Base-by-base conservation (phyloP, 2,329 filamentous ascomycete genomes). In the Coniochaeta sp. region DNA sequence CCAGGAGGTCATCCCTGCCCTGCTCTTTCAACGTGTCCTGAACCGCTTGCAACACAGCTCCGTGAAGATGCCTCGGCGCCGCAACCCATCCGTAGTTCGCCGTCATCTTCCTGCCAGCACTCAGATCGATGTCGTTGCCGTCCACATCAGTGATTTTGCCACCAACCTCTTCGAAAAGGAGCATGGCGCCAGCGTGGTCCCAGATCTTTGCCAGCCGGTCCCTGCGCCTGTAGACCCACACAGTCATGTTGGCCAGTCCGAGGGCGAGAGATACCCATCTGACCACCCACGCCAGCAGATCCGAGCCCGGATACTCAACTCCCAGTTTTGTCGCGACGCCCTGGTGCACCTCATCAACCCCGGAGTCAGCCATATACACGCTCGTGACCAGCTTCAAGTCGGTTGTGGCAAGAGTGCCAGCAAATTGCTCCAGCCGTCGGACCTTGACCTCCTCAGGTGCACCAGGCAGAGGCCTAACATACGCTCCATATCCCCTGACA, bases 171-270 rank as follows among this genome's bases (percentile, higher is more conserved):
- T 80, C 73, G 40, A 79, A 82, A 6, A 83, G 60, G 28, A 83
- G 60, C 76, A 82, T 81, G 0, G 78, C 79, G 2, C 79, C 79
- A 0, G 79, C 78, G 52, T 83, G 79, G 55, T 83, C 79, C 79
- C 79, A 83, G 1, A 78, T 68, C 64, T 83, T 82, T 9, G 72
- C 79, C 10, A 67, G 67, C 0, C 78, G 67, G 22, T 71, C 69
- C 18, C 69, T 66, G 20, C 65, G 63, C 55, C 72, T 74, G 65
- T 82, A 83, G 9, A 80, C 72, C 78, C 79, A 82, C 9, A 81
- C 70, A 0, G 76, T 81, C 35, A 72, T 68, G 62, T 81, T 78
- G 9, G 72, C 77, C 4, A 76, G 63, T 0, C 78, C 77, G 50
- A 80, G 65, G 0, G 78, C 78, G 20, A 82, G 67, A 2, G 66